Base-by-base conservation (phyloP, 2,329 filamentous ascomycete species). In the Xylariaceae sp. region DNA sequence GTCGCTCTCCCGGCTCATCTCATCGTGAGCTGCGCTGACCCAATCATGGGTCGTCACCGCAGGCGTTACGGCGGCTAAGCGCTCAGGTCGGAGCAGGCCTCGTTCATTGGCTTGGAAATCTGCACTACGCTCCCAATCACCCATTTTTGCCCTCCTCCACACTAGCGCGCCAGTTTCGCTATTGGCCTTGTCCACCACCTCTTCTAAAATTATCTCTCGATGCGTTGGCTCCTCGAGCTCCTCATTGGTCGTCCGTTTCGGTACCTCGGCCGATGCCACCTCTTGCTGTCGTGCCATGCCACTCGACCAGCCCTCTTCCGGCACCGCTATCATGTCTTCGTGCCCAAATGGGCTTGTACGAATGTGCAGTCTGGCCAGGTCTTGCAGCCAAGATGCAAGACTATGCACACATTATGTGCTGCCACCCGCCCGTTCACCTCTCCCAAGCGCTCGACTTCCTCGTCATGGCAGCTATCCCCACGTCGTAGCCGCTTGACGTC, bases 191-290 rank as follows among this genome's bases (percentile, higher is more conserved):
- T 28, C 39, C 39, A 37, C 41, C 47, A 37, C 41, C 37, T 42
- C 42, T 59, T 57, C 57, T 60, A 61, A 55, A 57, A 54, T 58
- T 61, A 58, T 48, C 48, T 43, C 47, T 39, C 37, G 39, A 43
- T 42, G 44, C 45, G 35, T 39, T 44, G 46, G 37, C 37, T 44
- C 36, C 38, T 39, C 34, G 34, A 19, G 22, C n/a, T 34, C 18
- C 42, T 55, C 43, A 62, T 61, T 62, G 56, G 59, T 30, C 42
- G 39, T 31, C 33, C n/a, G 19, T 34, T 31, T 44, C 44, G 42
- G 38, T 44, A 46, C 38, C 42, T 40, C 44, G 42, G 43, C 45
- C 51, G 49, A 46, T 50, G 17, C 45, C 37, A 42, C 35, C 37
- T 44, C 42, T 42, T 35, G 39, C 41, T 42, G 49, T 41, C 38